phyloP scores from a whole-genome alignment of 1,284 basidiomycete species.

The Cryptococcus jaspeensis region DNA sequence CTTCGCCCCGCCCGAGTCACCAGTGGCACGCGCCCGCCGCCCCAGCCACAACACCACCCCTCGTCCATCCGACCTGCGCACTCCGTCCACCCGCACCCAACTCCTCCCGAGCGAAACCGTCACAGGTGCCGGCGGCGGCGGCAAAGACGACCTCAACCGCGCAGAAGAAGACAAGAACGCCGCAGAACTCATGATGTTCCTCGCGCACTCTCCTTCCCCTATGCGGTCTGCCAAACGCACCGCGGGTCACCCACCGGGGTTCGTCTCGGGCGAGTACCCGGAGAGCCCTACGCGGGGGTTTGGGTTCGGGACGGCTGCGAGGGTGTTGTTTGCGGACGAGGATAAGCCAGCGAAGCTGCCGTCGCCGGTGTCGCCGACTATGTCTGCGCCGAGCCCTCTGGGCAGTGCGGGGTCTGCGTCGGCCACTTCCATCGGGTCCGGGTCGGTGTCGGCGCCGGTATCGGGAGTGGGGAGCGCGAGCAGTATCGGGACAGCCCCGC shows the following conservation, averaged over 20 bases:
- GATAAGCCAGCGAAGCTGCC: background rate
- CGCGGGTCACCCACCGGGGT: conserved; percentile 2
- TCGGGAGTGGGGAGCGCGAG: background rate
- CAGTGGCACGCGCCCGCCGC: conserved; percentile 4
- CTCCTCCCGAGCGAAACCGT: conserved; percentile 1
- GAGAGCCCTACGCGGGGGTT: conserved; percentile 6
- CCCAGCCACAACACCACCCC: conserved; percentile 4
- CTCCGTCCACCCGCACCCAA: conserved; percentile 8
- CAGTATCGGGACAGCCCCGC: no score
- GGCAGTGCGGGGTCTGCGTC: background rate
- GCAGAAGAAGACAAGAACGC: conserved; percentile 46
- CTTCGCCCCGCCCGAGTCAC: conserved; percentile 8
- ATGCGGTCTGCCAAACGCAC: conserved; percentile 5
- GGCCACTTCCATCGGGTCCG: background rate
- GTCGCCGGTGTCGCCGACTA: background rate
- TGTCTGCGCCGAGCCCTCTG: background rate
- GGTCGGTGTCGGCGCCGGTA: background rate
- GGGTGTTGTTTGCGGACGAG: conserved; percentile 44
- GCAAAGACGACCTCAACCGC: conserved; percentile 5
- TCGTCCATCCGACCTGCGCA: conserved; percentile 5
- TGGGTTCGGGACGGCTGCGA: conserved; percentile 28
- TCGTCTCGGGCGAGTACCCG: conserved; percentile 11
- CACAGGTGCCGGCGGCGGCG: background rate
- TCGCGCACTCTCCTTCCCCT: conserved; percentile 48
- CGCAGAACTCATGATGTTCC: conserved; percentile 51